Evolutionary conservation across 1,284 basidiomycete genomes (phyloP).

Genomic region (Vanrija sp.): DNA sequence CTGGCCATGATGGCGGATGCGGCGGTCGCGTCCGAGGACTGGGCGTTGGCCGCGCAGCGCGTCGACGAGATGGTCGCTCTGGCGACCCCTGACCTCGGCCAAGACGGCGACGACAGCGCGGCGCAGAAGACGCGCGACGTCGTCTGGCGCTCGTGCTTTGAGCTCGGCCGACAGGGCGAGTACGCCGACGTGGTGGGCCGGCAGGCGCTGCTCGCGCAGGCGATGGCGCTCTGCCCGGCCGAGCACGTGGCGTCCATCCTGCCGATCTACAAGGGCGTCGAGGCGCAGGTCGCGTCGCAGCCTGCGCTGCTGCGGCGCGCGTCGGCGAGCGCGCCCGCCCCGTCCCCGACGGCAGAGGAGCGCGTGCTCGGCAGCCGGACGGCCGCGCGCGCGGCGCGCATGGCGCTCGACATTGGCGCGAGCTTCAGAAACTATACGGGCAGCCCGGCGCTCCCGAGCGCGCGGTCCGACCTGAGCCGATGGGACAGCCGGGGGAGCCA

Average conservation of each 20-base stretch:
- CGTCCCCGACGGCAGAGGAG: conserved; percentile 18
- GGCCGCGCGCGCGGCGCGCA: conserved; percentile 42
- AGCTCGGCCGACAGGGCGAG: conserved; percentile 70
- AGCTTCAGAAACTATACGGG: conserved; percentile 7
- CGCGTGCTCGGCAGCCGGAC: conserved; percentile 42
- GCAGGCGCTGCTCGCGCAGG: conserved; percentile 68
- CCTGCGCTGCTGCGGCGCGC: conserved; percentile 2
- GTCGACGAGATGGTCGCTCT: conserved; percentile 67
- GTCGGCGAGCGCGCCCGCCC: not conserved
- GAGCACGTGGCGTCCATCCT: conserved; percentile 72
- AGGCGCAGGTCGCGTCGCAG: conserved; percentile 21
- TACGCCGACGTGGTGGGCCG: conserved; percentile 66
- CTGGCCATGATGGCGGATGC: conserved; percentile 83
- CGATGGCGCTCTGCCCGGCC: conserved; percentile 79
- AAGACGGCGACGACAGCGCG: not conserved
- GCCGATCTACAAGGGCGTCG: conserved; percentile 60
- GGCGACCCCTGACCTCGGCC: conserved; percentile 41
- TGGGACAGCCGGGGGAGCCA: not conserved
- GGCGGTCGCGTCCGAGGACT: conserved; percentile 75
- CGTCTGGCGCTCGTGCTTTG: conserved; percentile 41
- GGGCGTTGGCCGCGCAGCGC: conserved; percentile 64
- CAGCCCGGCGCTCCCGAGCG: conserved; percentile 1
- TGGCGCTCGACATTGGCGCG: conserved; percentile 22
- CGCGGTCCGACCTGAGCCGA: not conserved
- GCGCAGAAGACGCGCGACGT: conserved; percentile 52